Conservation (phyloP, 2,329 filamentous ascomycete species). For the Rhytidhysteron rufulum region DNA sequence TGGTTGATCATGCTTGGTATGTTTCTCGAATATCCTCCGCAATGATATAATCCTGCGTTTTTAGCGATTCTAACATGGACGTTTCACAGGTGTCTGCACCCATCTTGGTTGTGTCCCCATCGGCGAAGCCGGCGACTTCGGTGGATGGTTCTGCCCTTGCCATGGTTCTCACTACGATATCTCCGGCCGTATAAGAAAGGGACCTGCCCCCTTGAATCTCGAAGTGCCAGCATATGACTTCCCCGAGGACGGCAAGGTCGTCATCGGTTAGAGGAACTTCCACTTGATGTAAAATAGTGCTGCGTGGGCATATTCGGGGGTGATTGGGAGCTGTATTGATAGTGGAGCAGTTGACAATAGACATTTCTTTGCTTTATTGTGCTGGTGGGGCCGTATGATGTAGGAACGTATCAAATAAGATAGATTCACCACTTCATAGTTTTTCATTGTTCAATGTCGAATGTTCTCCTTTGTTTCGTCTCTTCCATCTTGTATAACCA, state of each 20-base stretch:
- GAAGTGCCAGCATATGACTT: conserved; percentile 93
- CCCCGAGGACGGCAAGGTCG: conserved; percentile 78
- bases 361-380: conserved; percentile 22
- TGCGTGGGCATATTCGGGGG: not conserved
- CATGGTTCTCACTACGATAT: conserved; percentile 99
- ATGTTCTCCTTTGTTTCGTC: not conserved
- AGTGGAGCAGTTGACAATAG: conserved; percentile 25
- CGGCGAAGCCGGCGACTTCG: conserved; percentile 95
- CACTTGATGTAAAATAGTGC: conserved; percentile 21
- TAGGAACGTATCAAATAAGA: conserved; percentile 28
- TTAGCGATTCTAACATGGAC: not conserved
- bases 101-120: conserved; percentile 99
- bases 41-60: conserved; percentile 5
- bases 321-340: conserved; percentile 25
- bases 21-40: conserved; percentile 11
- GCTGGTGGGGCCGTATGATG: conserved; percentile 19
- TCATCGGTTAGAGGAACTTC: conserved; percentile 72
- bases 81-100: conserved; percentile 80
- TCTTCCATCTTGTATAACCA: not conserved
- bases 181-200: conserved; percentile 95
- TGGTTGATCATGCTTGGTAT: conserved; percentile 98
- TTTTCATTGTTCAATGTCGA: not conserved
- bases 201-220: conserved; percentile 94
- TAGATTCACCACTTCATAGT: not conserved
- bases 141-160: conserved; percentile 99